Percentiles rank a stretch among this genome's conserved stretches.
phyloP scores from a whole-genome alignment of 2,329 filamentous ascomycete genomes.

The Helotiales sp. region DNA sequence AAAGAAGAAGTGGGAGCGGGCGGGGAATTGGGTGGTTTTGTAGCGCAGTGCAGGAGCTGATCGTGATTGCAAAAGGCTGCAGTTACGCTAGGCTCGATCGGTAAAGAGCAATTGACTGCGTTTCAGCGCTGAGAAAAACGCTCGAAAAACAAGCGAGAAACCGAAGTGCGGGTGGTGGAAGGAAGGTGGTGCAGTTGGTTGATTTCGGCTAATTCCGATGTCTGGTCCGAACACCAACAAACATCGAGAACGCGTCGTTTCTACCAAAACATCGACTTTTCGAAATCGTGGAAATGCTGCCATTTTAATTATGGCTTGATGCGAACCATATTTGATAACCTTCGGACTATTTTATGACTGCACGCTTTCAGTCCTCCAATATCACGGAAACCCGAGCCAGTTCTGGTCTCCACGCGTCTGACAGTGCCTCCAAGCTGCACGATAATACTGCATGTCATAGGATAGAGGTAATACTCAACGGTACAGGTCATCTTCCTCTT shows the following conservation, averaged over 20 bases:
- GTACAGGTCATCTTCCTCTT: neutral
- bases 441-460: no score
- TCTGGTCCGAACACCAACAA: no score
- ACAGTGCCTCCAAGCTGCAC: neutral
- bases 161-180: no score
- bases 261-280: no score
- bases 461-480: no score
- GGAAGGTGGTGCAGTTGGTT: no score
- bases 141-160: neutral
- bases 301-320: neutral
- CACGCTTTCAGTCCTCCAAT: neutral
- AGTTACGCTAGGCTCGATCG: conserved; percentile 11
- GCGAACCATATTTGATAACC: no score
- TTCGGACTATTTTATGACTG: no score
- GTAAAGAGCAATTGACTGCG: conserved; percentile 3
- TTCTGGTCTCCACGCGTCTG: neutral
- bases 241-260: no score
- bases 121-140: conserved; percentile 5
- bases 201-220: no score
- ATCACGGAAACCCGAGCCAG: neutral
- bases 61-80: conserved; percentile 9
- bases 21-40: conserved; percentile 10
- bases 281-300: neutral
- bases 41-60: neutral
- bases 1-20: neutral